Evolutionary conservation across 306 rosid species (phyloP), one percentile per base, ranked within the genome.

Genomic region (Phaseolus lunatus): DNA sequence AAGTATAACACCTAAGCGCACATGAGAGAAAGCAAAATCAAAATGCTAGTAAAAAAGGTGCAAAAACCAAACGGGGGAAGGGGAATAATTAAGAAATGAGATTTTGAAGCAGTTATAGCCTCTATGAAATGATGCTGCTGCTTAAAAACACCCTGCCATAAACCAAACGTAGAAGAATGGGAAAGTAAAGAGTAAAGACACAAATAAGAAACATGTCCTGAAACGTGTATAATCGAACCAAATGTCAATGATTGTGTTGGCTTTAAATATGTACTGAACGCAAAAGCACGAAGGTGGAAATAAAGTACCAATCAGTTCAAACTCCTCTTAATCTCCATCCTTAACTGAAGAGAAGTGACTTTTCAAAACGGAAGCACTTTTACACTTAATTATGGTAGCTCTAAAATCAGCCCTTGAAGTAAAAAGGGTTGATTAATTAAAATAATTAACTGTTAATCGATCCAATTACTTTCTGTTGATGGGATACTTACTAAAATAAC

Each of bases 111-210:
- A 74, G 64, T 69, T 56, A 39, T 69, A 52, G 3, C 58, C 73
- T n/a, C n/a, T 64, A 74, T 39, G 47, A 78, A 70, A 85, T 65
- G 70, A 85, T 75, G 70, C 7, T 67, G 78, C 52, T 67, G 44
- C 50, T 70, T 71, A 66, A 70, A 78, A 47, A 66, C 57, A 65
- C 62, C 44, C 12, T 79, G 47, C 59, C 52, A 41, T 10, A 63
- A 62, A 62, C 73, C 29, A 76, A 61, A 26, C 70, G n/a, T 63
- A 54, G 44, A 33, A 62, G 54, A 77, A 44, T 65, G 71, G 79
- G 7, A 72, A 70, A 77, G 85, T 56, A 53, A 82, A 64, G 54
- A 45, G 52, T 27, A 67, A 54, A 77, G 35, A 54, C 5, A 67
- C 59, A 53, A 0, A 39, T 7, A 20, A 0, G 20, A 77, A 66